Percentiles rank a stretch among this genome's conserved stretches.
These are phyloP conservation scores for Fusarium miscanthi DNA, from an alignment of 2,329 filamentous ascomycete genomes.

Conservation along the genomic window DNA sequence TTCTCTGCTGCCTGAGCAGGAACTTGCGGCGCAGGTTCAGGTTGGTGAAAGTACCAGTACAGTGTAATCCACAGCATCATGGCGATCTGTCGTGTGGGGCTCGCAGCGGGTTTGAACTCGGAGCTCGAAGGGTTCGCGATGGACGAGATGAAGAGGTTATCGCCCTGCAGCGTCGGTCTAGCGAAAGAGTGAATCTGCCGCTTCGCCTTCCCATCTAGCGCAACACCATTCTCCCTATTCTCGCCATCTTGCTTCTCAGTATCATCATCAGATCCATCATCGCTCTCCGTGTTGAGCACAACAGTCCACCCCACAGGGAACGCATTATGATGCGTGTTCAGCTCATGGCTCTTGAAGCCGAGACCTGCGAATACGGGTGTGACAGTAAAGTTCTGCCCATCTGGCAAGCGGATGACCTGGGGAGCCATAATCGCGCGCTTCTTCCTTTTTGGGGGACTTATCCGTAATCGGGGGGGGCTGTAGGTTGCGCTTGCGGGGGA, in stretches of 20 bases:
- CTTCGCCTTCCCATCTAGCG: constrained; percentile 32
- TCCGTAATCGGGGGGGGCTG: constrained; percentile 27
- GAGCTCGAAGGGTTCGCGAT: constrained; percentile 84
- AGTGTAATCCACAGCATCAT: constrained; percentile 97
- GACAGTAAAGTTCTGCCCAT: constrained; percentile 85
- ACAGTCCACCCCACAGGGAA: constrained; percentile 93
- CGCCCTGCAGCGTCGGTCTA: constrained; percentile 78
- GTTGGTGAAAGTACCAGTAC: constrained; percentile 98
- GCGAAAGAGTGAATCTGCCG: constrained; percentile 62
- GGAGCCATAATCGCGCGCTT: constrained; percentile 49
- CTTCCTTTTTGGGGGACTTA: background rate
- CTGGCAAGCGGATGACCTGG: constrained; percentile 77
- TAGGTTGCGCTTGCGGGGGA: constrained; percentile 38
- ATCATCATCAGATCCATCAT: constrained; percentile 33
- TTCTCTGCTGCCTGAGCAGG: constrained; percentile 70
- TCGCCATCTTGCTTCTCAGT: constrained; percentile 36
- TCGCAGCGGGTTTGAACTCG: constrained; percentile 83
- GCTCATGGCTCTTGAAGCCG: constrained; percentile 86
- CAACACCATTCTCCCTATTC: constrained; percentile 33
- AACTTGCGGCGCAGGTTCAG: constrained; percentile 73
- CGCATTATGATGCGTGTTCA: constrained; percentile 73
- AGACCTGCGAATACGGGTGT: constrained; percentile 91
- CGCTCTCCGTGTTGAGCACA: constrained; percentile 75
- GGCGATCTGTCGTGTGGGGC: constrained; percentile 88
- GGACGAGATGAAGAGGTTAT: constrained; percentile 90